Conservation (phyloP, 1,139 yeast genomes). For the Nakaseomyces nivariensis region DNA sequence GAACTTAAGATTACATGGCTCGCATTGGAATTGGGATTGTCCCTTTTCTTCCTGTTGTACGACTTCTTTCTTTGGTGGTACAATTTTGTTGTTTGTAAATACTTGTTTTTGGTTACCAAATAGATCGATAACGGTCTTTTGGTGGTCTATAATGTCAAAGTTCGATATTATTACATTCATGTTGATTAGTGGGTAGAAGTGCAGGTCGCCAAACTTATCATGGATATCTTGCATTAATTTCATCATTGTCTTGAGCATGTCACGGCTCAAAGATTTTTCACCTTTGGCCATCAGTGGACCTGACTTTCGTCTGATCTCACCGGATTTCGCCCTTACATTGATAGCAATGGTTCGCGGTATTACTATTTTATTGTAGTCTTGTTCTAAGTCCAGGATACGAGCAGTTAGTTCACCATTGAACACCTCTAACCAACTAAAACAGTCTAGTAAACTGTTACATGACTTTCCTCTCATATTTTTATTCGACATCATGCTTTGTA, state of each 20-base stretch:
- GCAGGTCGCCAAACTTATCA: slow-evolving; percentile 6
- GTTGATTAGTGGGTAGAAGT: slow-evolving; percentile 41
- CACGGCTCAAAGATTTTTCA: slow-evolving; percentile 14
- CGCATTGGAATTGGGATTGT: slow-evolving; percentile 9
- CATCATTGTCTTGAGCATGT: slow-evolving; percentile 34
- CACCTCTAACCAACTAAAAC: slow-evolving; percentile 71
- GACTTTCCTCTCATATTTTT: slow-evolving; percentile 64
- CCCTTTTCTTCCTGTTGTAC: background rate
- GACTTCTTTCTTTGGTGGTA: background rate
- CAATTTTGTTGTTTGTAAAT: slow-evolving; percentile 1
- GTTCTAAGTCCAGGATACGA: slow-evolving; percentile 64
- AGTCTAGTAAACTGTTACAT: slow-evolving; percentile 46
- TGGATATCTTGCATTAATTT: slow-evolving; percentile 33
- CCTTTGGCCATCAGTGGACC: slow-evolving; percentile 14
- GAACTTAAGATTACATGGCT: slow-evolving; percentile 15
- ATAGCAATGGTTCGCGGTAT: slow-evolving; percentile 48
- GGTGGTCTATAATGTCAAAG: slow-evolving; percentile 38
- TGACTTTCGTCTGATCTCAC: slow-evolving; percentile 27
- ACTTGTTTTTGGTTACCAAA: slow-evolving; percentile 24
- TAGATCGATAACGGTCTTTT: slow-evolving; percentile 43
- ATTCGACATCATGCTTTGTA: slow-evolving; percentile 82
- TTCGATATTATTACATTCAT: slow-evolving; percentile 45
- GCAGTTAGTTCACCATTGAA: slow-evolving; percentile 71
- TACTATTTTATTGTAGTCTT: slow-evolving; percentile 40
- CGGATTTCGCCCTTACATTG: slow-evolving; percentile 28